Evolutionary conservation across 805 yeast species (phyloP), one percentile per base, ranked within the genome.

Genomic region (Yamadazyma takamatsuzukensis): DNA sequence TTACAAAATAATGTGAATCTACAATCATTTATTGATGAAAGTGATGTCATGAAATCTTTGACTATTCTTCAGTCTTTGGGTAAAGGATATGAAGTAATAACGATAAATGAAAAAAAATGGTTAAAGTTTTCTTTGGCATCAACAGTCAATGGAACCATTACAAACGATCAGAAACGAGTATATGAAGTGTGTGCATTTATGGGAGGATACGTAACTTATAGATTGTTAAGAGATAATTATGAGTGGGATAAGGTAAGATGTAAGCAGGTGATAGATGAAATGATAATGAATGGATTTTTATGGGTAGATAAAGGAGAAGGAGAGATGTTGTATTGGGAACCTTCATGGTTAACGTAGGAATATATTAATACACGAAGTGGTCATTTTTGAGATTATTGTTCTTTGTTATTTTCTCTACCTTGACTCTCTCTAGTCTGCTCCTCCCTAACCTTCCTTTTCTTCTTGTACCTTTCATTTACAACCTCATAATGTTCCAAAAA

Each of bases 251-350:
- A 51, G 2, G 61, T 74, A 2, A 63, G 96, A 34, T 70, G 84
- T 33, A 70, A 70, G 41, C 61, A 78, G 0, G 80, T 79, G 4
- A 50, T 90, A 4, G 80, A 83, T 23, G 90, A 83, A 28, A 78
- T 90, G 86, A 82, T 89, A 1, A 68, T 82, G 41, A 71, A 71
- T 31, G 97, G 97, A 3, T 67, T 87, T 33, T 60, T 90, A 10
- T 90, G 98, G 98, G 61, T 88, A 1, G 97, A 89, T 52, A 57
- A 59, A 5, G 10, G 7, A 8, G 32, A 59, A 9, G 33, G 29
- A 58, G 2, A 59, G 45, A 2, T 14, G 27, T 21, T 21, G 13
- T 36, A 30, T 22, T 36, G 34, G 32, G 85, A 78, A 40, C 86
- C 89, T 1, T 71, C 84, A 2, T 80, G 86, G 86, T 78, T 81